These are phyloP conservation scores for Gonapodya prolifera DNA, from an alignment of 192 early-diverging fungal genomes.

Conservation along the genomic window DNA sequence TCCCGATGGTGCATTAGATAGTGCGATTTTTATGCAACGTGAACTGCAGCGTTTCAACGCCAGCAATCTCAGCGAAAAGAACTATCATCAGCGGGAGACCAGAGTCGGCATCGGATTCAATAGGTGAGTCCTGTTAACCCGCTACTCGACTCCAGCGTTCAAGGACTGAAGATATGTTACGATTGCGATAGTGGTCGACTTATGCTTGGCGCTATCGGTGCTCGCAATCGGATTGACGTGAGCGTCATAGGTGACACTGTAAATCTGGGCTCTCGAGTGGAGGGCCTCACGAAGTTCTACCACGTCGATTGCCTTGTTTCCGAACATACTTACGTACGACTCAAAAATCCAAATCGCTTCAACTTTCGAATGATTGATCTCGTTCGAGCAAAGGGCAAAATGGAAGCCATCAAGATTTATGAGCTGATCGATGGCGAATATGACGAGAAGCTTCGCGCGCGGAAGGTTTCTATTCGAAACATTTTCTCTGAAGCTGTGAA, in stretches of 20 bases:
- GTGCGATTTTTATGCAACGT: background rate
- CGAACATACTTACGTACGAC: background rate
- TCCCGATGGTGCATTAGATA: background rate
- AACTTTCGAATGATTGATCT: constrained; percentile 2
- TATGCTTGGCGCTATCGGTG: constrained; percentile 1
- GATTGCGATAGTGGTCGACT: background rate
- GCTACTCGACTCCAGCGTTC: too few relatives aligned
- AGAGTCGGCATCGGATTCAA: background rate
- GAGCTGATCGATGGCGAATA: constrained; percentile 4
- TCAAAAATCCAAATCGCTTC: background rate
- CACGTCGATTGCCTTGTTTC: background rate
- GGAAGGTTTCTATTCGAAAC: background rate
- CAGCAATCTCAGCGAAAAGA: background rate
- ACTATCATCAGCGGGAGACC: background rate
- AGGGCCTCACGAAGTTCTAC: constrained; percentile 5
- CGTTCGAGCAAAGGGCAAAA: background rate
- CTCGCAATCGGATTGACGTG: background rate
- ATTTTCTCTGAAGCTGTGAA: background rate
- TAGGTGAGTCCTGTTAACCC: too few relatives aligned
- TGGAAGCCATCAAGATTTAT: background rate
- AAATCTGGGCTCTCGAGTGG: background rate
- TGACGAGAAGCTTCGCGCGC: constrained; percentile 1
- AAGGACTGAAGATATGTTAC: too few relatives aligned
- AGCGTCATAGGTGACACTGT: constrained; percentile 1
- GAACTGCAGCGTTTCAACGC: background rate